Evolutionary conservation across 805 yeast genomes (phyloP), one percentile per base, ranked within the genome.

Genomic region (Yarrowia osloensis): DNA sequence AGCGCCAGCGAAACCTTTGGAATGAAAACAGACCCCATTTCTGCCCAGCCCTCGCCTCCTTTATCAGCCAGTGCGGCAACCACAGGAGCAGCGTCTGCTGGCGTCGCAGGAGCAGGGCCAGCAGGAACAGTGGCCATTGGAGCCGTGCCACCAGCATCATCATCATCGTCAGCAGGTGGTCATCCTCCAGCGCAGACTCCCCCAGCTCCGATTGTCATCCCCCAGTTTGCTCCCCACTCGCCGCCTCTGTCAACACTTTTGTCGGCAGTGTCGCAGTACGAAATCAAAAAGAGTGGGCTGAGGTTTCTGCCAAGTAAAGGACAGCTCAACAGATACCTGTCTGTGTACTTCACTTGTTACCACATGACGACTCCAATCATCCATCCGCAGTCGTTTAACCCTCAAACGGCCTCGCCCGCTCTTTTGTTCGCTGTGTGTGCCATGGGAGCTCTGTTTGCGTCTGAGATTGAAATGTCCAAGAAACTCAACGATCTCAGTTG

Each of bases 321-420:
- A 13, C 76, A 71, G 66, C 69, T 77, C 54, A 72, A 76, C 67
- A 71, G 74, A 31, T 76, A 76, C 66, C 67, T 77, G 63, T 54
- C 75, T 8, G 70, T 76, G 4, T 77, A 74, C 70, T 74, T 77
- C 68, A 69, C 70, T 46, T 69, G 68, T 47, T 75, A 74, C 71
- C 79, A 77, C 54, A 77, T 78, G 4, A 68, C 67, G 28, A 70
- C 75, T 37, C 79, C 79, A 4, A 73, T 77, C 67, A 54, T 77
- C 24, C 79, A 77, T 65, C 68, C 70, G 4, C 76, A 74, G 28
- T 70, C 77, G 7, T 77, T 77, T 67, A 70, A 73, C 33, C 75
- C 77, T 2, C 68, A 69, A 28, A 67, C 69, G 1, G 70, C 73
- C 2, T 72, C 78, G 9, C 77, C 75, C 15, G 71, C 76, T 11